Base-by-base conservation (phyloP, 768 basidiomycete genomes). In the Thelephora ganbajun region DNA sequence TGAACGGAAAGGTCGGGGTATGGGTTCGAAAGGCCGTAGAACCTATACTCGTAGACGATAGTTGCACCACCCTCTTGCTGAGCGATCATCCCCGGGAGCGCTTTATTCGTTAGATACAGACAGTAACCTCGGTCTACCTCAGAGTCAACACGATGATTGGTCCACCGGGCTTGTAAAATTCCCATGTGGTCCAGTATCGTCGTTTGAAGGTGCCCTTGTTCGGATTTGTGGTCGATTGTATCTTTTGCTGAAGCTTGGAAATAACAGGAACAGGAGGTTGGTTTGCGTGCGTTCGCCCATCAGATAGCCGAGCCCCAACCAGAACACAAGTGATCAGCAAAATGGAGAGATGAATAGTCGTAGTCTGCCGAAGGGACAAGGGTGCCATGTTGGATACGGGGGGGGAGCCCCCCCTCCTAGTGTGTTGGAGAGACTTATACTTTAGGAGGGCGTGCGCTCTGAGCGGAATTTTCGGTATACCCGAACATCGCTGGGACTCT, bases 11-110 rank as follows among this genome's bases (percentile, higher is more conserved):
- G 69, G 58, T 84, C 69, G 16, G 71, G 64, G 43, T 69, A 71
- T 3, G 83, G 83, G 57, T 83, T 87, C 49, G 82, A 85, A n/a
- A 73, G 61, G 12, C 83, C 83, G 51, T 77, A 85, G 67, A 79
- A 87, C 19, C 84, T 71, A 56, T 86, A 83, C 55, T 86, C 83
- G 20, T 84, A 51, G 23, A 84, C 64, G 52, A 85, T 66, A 5
- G 74, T 70, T 14, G 75, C 75, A 18, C 77, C 83, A 33, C 72
- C 73, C 49, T 81, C 68, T 58, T 79, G 76, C 56, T 81, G 76
- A 9, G 80, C 77, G 50, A 83, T 75, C 45, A 69, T 65, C 13
- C 82, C 83, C 50, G 70, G 76, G 52, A 85, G 72, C 5, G 77
- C 80, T 11, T 23, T 47, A 55, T 84, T 83, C 13, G 79, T 79